Evolutionary conservation across 192 early-diverging fungal species (phyloP), one percentile per base, ranked within the genome.

Genomic region (Backusella luteola): DNA sequence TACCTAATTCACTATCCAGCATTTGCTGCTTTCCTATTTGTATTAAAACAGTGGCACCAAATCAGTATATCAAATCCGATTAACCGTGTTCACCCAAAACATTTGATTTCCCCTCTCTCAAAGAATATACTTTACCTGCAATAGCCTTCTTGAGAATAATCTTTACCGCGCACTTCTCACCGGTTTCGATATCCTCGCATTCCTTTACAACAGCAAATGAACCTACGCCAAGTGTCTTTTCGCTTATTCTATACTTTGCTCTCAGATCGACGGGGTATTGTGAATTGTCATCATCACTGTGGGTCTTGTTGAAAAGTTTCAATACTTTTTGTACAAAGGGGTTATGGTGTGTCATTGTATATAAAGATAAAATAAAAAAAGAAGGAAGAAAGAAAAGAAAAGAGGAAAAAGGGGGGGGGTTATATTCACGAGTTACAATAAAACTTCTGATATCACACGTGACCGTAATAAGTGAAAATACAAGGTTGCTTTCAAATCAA

Each of bases 101-200:
- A 44, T 17, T 17, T 14, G 15, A 44, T 44, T 44, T 17, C 3
- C 0, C 2, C 42, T 4, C 42, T 14, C 14, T 44, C 14, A 17
- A 15, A 17, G 6, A 15, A 39, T 39, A 67, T 7, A 34, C 35
- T 56, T 73, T 80, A 79, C 83, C 81, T 49, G 77, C 63, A 67
- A 89, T 75, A 7, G 81, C 79, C 44, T 85, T 87, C 77, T 93
- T 94, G 42, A 88, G 83, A 66, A 94, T 91, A 35, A 94, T 91
- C 76, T 94, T 94, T 29, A 87, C 89, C 3, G 93, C 93, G 79
- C 86, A 93, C 3, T 84, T 79, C 66, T 83, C 42, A 9, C 77
- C 77, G 35, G 89, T 87, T 26, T 68, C 52, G 41, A 84, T 88
- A 11, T 88, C 80, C 5, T 81, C 76, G 73, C 85, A 88, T 80